phyloP scores from a whole-genome alignment of 352 stramenopile genomes.

The Thraustochytrium striatum region DNA sequence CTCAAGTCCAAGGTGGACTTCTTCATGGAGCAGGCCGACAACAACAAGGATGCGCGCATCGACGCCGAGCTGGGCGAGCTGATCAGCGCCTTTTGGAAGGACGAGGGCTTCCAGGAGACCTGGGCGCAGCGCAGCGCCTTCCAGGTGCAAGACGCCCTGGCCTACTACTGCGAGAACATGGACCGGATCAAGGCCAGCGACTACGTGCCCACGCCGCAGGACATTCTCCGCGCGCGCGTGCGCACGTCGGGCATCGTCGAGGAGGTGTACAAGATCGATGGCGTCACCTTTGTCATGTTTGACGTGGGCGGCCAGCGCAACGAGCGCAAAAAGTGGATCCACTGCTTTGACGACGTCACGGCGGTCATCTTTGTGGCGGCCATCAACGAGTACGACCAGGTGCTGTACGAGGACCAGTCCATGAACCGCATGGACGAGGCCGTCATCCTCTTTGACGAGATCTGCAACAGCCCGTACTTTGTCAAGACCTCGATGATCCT shows the following conservation, averaged over 20 bases:
- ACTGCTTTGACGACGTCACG: constrained; percentile 82
- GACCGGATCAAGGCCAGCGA: constrained; percentile 53
- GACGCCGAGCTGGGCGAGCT: constrained; percentile 22
- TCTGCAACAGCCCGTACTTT: constrained; percentile 90
- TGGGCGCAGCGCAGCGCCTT: constrained; percentile 53
- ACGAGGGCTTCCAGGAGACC: constrained; percentile 54
- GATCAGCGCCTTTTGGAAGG: constrained; percentile 54
- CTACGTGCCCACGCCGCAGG: constrained; percentile 83
- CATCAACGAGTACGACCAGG: constrained; percentile 65
- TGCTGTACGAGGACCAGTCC: constrained; percentile 63
- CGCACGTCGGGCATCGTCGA: constrained; percentile 85
- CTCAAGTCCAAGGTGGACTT: constrained; percentile 7
- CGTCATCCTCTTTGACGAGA: constrained; percentile 65
- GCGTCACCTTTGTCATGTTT: constrained; percentile 79
- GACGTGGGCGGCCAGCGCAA: constrained; percentile 92
- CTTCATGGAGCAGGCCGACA: constrained; percentile 9
- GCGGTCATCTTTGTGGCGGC: constrained; percentile 74
- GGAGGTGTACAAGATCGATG: constrained; percentile 86
- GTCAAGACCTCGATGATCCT: constrained; percentile 90
- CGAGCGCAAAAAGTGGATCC: constrained; percentile 94
- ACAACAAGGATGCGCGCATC: constrained; percentile 17
- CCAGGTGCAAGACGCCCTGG: constrained; percentile 59
- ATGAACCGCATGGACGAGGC: constrained; percentile 64
- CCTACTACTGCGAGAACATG: constrained; percentile 63
- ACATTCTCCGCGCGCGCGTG: constrained; percentile 91